These are phyloP conservation scores for Magnolia sinica DNA, from an alignment of 164 flowering plant genomes.

Conservation along the genomic window DNA sequence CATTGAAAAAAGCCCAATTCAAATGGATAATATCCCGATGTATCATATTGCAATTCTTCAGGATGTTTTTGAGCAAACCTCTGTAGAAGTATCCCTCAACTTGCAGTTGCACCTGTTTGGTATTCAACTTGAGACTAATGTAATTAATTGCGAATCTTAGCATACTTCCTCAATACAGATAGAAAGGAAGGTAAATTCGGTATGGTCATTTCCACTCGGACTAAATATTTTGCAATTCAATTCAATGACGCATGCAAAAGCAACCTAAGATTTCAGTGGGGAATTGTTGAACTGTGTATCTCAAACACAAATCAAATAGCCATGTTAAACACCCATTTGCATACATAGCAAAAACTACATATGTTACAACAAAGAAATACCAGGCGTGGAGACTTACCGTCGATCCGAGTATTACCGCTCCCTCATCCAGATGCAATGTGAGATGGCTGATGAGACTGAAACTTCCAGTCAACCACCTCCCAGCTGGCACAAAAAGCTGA, in stretches of 20 bases:
- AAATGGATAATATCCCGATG: too few relatives aligned
- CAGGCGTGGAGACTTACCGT: slow-evolving; percentile 24
- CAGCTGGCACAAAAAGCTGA: slow-evolving; percentile 70
- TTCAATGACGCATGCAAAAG: neutral
- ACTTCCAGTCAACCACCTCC: slow-evolving; percentile 78
- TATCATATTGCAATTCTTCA: too few relatives aligned
- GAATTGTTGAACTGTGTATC: neutral
- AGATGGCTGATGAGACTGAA: slow-evolving; percentile 69
- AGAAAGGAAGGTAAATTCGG: too few relatives aligned
- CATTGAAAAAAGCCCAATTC: too few relatives aligned
- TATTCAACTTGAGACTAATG: too few relatives aligned
- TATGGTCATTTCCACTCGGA: too few relatives aligned
- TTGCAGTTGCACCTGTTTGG: too few relatives aligned
- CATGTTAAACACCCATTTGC: neutral
- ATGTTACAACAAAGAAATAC: neutral
- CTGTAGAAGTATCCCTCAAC: too few relatives aligned
- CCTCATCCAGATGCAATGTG: slow-evolving; percentile 55
- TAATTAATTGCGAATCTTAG: too few relatives aligned
- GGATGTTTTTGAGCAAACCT: too few relatives aligned
- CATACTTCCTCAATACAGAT: too few relatives aligned
- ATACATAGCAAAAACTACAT: neutral
- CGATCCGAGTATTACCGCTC: slow-evolving; percentile 71
- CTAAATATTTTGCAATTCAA: neutral
- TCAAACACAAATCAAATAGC: too few relatives aligned
- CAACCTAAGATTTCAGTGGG: neutral